Conservation (phyloP, 2,329 filamentous ascomycete genomes). For the Dactylella cylindrospora region DNA sequence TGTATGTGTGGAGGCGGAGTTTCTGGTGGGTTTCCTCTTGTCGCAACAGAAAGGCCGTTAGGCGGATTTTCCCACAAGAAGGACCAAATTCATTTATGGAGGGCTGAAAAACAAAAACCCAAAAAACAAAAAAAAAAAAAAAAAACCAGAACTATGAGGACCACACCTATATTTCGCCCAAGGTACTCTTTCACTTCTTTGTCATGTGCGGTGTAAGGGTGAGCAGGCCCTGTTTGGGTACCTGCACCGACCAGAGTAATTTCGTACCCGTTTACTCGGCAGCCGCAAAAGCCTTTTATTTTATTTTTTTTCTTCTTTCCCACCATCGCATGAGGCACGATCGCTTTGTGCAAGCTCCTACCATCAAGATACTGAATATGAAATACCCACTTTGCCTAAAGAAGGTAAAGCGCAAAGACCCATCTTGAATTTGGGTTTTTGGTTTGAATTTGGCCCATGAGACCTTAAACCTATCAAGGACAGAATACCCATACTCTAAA, state of each 20-base stretch:
- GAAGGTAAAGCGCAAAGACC: slow-evolving; percentile 24
- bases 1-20: slow-evolving; percentile 40
- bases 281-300: background rate
- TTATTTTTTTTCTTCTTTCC: slow-evolving; percentile 3
- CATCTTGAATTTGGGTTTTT: slow-evolving; percentile 13
- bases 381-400: slow-evolving; percentile 16
- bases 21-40: slow-evolving; percentile 29
- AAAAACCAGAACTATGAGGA: too few species aligned
- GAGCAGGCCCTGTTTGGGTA: slow-evolving; percentile 7
- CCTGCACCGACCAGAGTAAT: too few species aligned
- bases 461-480: slow-evolving; percentile 38
- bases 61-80: slow-evolving; percentile 41
- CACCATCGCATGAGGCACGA: too few species aligned
- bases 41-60: slow-evolving; percentile 39
- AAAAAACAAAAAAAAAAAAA: slow-evolving; percentile 10
- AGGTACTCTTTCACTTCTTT: slow-evolving; percentile 4
- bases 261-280: background rate
- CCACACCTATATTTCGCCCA: too few species aligned
- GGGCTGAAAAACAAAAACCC: slow-evolving; percentile 39
- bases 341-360: too few species aligned
- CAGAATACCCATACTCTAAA: slow-evolving; percentile 19
- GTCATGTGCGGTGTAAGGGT: slow-evolving; percentile 30
- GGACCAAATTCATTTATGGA: slow-evolving; percentile 21
- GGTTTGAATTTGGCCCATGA: too few species aligned
- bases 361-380: slow-evolving; percentile 27